These are phyloP conservation scores for Metschnikowia cerradonensis DNA, from an alignment of 805 yeast genomes.

Conservation along the genomic window DNA sequence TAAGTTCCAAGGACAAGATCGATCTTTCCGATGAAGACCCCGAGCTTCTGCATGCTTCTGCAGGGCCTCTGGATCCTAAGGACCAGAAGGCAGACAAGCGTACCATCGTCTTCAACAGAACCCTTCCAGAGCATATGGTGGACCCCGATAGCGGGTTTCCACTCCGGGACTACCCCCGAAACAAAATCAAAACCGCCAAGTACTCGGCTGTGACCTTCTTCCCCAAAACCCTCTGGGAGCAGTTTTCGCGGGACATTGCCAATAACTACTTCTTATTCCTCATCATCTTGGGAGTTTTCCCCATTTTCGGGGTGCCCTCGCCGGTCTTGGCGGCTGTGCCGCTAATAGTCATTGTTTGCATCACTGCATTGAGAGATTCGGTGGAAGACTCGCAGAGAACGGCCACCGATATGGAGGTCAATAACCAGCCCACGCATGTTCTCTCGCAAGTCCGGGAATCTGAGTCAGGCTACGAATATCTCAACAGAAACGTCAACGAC, in stretches of 20 bases:
- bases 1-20: slow-evolving; percentile 1
- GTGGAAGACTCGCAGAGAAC: slow-evolving; percentile 72
- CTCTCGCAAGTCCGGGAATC: slow-evolving; percentile 42
- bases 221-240: slow-evolving; percentile 52
- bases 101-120: slow-evolving; percentile 44
- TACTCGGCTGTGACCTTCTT: slow-evolving; percentile 56
- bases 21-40: slow-evolving; percentile 20
- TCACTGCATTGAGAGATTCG: slow-evolving; percentile 75
- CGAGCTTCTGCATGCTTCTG: background rate
- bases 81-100: slow-evolving; percentile 22
- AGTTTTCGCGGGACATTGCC: slow-evolving; percentile 53
- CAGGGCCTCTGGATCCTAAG: slow-evolving; percentile 22
- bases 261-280: slow-evolving; percentile 54
- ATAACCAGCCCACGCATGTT: slow-evolving; percentile 69
- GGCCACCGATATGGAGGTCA: slow-evolving; percentile 60
- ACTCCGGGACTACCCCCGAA: slow-evolving; percentile 42
- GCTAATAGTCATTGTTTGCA: slow-evolving; percentile 67
- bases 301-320: slow-evolving; percentile 67
- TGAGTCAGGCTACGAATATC: slow-evolving; percentile 23
- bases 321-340: slow-evolving; percentile 81
- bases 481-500: slow-evolving; percentile 57
- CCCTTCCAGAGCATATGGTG: slow-evolving; percentile 53
- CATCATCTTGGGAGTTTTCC: slow-evolving; percentile 47
- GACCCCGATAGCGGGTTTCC: slow-evolving; percentile 36
- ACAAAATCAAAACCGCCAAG: slow-evolving; percentile 60